Evolutionary conservation across 306 rosid species (phyloP).

Genomic region (Fragaria nilgerrensis): DNA sequence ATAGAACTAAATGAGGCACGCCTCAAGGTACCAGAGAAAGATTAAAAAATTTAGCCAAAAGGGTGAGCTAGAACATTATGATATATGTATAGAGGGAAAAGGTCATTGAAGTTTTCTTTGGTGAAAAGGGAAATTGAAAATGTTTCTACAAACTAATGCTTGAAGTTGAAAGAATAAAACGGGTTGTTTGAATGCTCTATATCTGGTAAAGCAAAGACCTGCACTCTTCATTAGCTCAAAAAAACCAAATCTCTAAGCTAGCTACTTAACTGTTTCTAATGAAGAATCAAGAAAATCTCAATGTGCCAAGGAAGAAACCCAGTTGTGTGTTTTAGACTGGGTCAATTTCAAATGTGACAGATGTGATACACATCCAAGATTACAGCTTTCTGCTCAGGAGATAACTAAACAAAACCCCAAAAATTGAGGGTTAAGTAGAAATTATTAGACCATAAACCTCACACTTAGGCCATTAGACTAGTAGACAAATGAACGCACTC

Average conservation of each 20-base stretch:
- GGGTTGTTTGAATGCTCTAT: background rate
- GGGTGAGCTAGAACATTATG: background rate
- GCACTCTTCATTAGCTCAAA: background rate
- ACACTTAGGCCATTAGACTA: background rate
- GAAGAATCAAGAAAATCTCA: background rate
- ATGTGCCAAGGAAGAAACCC: background rate
- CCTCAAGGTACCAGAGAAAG: background rate
- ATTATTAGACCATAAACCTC: background rate
- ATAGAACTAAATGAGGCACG: background rate
- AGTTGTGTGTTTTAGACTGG: background rate
- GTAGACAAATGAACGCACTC: conserved; percentile 42
- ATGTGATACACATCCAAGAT: background rate
- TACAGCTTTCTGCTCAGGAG: background rate
- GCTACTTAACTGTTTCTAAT: background rate
- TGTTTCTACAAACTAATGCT: background rate
- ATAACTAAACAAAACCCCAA: background rate
- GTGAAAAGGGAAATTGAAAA: background rate
- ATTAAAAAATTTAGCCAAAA: background rate
- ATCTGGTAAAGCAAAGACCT: no score
- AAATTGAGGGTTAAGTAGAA: background rate
- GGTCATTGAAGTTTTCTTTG: background rate
- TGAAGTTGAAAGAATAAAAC: background rate
- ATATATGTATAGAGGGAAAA: background rate
- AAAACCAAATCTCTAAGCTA: background rate
- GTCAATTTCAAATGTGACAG: background rate